Conservation (phyloP, 2,329 filamentous ascomycete genomes). For the Lasiodiplodia gonubiensis region DNA sequence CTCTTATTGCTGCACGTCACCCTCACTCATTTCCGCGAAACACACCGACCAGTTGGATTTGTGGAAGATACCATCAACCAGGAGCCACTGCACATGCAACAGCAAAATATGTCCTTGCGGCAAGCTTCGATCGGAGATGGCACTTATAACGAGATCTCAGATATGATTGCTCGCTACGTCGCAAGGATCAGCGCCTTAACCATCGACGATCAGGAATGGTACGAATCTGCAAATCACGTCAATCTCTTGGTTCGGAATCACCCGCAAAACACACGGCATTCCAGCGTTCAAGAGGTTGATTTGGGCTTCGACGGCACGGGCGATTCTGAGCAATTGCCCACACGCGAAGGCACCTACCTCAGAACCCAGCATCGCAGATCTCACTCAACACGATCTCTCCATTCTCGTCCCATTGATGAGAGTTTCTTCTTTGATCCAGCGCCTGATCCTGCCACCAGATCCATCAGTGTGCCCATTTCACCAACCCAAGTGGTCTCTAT, state of each 20-base stretch:
- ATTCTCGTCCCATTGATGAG: too few relatives aligned
- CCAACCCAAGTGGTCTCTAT: too few relatives aligned
- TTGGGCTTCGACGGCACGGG: background rate
- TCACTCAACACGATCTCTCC: too few relatives aligned
- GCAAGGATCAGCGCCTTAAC: background rate
- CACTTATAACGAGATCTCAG: background rate
- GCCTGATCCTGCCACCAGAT: too few relatives aligned
- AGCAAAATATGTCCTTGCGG: background rate
- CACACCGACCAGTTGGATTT: background rate
- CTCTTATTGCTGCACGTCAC: background rate
- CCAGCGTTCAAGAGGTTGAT: background rate
- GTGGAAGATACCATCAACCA: background rate
- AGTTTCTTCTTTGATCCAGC: too few relatives aligned
- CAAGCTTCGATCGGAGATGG: background rate
- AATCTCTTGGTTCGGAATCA: background rate
- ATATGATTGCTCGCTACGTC: constrained; percentile 4
- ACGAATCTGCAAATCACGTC: background rate
- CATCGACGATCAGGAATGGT: constrained; percentile 21
- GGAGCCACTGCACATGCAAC: background rate
- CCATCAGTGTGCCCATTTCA: too few relatives aligned
- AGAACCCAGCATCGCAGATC: too few relatives aligned
- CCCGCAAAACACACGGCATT: background rate
- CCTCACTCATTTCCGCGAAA: constrained; percentile 3
- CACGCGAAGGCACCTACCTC: too few relatives aligned
- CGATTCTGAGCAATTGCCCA: background rate